Evolutionary conservation across 2,329 filamentous ascomycete species (phyloP).

Genomic region (Elsinoe ampelina): DNA sequence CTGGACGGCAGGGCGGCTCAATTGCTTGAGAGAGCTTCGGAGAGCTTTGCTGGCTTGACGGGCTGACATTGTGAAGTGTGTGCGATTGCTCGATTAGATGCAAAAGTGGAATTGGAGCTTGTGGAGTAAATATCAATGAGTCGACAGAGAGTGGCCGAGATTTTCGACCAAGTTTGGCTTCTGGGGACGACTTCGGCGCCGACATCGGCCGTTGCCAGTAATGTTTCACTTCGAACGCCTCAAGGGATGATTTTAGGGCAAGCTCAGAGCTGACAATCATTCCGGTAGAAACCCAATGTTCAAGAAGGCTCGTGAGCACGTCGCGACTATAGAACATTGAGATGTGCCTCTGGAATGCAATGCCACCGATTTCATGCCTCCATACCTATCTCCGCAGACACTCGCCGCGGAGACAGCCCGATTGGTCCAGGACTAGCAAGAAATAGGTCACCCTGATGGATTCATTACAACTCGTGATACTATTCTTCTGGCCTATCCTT

Average conservation of each 20-base stretch:
- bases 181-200: conserved; percentile 12
- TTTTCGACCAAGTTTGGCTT: conserved; percentile 4
- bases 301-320: too few species aligned
- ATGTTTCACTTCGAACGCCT: background rate
- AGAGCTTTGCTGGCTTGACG: conserved; percentile 59
- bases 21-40: conserved; percentile 48
- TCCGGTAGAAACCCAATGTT: too few species aligned
- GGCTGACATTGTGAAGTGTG: conserved; percentile 57
- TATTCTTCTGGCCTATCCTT: background rate
- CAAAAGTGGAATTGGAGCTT: background rate
- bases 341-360: too few species aligned
- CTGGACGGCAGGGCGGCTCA: conserved; percentile 41
- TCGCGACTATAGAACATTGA: too few species aligned
- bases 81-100: background rate
- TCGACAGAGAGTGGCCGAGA: conserved; percentile 11
- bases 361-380: too few species aligned
- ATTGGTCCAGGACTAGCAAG: background rate
- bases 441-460: conserved; percentile 5
- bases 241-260: background rate
- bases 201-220: conserved; percentile 4
- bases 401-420: background rate
- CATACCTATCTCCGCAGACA: background rate
- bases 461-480: background rate
- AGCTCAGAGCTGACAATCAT: too few species aligned
- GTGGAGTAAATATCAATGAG: conserved; percentile 12